Evolutionary conservation across 768 basidiomycete genomes (phyloP), one percentile per base, ranked within the genome.

Genomic region (Myochromella boudieri): DNA sequence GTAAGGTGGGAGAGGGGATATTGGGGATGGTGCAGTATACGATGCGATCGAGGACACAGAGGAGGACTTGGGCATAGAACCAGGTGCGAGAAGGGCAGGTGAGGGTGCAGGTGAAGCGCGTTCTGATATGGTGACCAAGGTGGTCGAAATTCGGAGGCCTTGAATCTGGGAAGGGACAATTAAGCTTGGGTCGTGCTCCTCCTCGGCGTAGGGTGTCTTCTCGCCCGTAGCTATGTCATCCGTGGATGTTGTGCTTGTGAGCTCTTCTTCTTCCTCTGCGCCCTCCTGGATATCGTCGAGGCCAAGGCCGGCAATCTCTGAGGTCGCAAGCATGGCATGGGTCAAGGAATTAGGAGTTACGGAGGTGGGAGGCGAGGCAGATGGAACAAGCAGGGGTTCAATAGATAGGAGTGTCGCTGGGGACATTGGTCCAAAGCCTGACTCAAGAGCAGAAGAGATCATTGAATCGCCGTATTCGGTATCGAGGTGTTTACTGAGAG

Each of bases 241-340:
- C 29, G 50, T 37, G 5, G 40, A 38, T 1, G 56, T 21, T 6
- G 39, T 33, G 27, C 14, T 26, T 4, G 39, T 33, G 6, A 40
- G 60, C 14, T 68, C 66, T 18, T 78, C 81, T 36, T 83, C 80
- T 15, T 80, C 79, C 54, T 83, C 82, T 22, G 75, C 77, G n/a
- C 78, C 79, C 57, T 84, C 82, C 7, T 76, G 74, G 26, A 84
- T 84, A 55, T 82, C 78, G 38, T 77, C 80, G n/a, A 84, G 63
- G 0, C 70, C 70, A 26, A 53, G 42, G 3, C 52, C 52, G 4
- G 28, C 31, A n/a, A 39, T 42, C 26, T 60, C 62, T 15, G 60
- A 47, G 5, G 55, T 58, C 6, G 62, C 59, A 46, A 60, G 65
- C 31, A 9, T 34, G 4, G 29, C 33, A 25, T 44, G 43, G 18